phyloP scores from a whole-genome alignment of 164 flowering plant genomes.

The Magnolia officinalis region DNA sequence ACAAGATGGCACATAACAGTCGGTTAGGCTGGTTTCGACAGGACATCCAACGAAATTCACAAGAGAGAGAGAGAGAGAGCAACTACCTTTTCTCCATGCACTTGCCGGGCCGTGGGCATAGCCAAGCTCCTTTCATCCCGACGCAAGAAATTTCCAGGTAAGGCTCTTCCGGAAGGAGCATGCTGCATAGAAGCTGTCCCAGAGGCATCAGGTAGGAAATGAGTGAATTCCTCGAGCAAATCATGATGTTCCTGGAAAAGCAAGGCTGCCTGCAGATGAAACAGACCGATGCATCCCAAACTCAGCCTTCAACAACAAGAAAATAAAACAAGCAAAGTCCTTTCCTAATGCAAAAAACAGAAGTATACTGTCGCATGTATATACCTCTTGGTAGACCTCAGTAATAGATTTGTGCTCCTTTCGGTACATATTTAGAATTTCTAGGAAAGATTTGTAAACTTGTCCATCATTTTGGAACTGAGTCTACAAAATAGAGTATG shows the following conservation, averaged over 20 bases:
- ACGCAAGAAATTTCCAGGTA: constrained; percentile 24
- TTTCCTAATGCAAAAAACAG: background rate
- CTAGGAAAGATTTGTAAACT: constrained; percentile 70
- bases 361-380: constrained; percentile 48
- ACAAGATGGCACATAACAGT: no score
- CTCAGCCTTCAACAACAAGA: background rate
- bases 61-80: no score
- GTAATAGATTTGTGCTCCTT: constrained; percentile 68
- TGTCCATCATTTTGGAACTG: constrained; percentile 41
- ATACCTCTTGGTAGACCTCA: constrained; percentile 37
- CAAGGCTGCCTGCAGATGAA: no score
- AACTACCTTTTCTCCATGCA: constrained; percentile 50
- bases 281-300: no score
- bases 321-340: background rate
- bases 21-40: no score
- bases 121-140: constrained; percentile 4
- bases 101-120: constrained; percentile 9
- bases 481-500: constrained; percentile 40
- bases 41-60: no score
- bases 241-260: no score
- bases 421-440: constrained; percentile 77
- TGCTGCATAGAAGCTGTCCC: constrained; percentile 27
- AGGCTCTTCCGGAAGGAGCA: constrained; percentile 19
- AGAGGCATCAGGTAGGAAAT: constrained; percentile 47
- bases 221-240: no score